Evolutionary conservation across 192 early-diverging fungal species (phyloP).

Genomic region (Podila epigama): DNA sequence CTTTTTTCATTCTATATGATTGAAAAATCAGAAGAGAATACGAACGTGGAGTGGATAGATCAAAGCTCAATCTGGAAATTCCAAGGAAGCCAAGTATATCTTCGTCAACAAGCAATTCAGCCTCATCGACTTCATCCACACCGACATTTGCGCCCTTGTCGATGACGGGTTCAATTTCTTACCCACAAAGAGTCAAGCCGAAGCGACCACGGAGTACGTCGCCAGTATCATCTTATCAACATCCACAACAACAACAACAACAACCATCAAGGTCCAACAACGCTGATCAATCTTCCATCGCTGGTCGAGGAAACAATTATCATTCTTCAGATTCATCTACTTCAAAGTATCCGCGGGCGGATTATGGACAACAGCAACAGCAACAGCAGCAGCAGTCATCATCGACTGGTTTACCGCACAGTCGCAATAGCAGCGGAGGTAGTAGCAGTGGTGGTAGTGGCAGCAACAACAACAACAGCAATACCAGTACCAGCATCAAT

Average conservation of each 20-base stretch:
- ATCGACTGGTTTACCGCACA: conserved; percentile 7
- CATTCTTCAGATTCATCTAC: not conserved
- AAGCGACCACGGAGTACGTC: conserved; percentile 31
- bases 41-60: conserved; percentile 29
- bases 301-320: not conserved
- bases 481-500: not conserved
- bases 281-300: conserved; percentile 1
- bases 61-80: conserved; percentile 44
- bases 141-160: conserved; percentile 20
- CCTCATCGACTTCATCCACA: conserved; percentile 16
- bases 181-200: conserved; percentile 11
- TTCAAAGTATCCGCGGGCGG: conserved; percentile 46
- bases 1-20: not conserved
- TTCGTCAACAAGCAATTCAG: conserved; percentile 18
- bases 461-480: not conserved
- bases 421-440: conserved; percentile 1
- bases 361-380: conserved; percentile 9
- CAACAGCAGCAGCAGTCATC: not conserved
- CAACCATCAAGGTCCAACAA: not conserved
- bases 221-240: not conserved
- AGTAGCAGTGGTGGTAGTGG: not conserved
- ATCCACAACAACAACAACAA: conserved; percentile 2
- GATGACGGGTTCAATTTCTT: not conserved
- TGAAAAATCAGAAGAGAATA: conserved; percentile 28
- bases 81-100: conserved; percentile 29